phyloP scores from a whole-genome alignment of 257 asterid species.

The Capsicum chinense region DNA sequence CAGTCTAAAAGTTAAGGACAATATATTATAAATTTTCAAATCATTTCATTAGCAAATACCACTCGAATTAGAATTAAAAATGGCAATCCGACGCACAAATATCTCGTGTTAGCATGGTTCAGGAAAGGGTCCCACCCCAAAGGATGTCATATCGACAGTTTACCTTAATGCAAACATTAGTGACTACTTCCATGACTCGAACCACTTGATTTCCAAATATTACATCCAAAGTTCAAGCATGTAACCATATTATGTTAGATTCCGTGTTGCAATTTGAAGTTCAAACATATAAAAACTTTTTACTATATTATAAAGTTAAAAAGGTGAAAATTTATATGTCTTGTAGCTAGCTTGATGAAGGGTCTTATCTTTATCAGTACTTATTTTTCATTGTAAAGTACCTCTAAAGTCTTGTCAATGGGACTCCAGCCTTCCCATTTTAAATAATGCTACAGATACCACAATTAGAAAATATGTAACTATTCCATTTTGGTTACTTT shows the following conservation, averaged over 20 bases:
- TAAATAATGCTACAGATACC: neutral
- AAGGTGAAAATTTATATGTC: constrained; percentile 5
- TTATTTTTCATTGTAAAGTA: neutral
- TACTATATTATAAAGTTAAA: neutral
- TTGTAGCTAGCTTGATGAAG: constrained; percentile 11
- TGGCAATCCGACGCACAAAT: no score
- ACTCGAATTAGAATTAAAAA: neutral
- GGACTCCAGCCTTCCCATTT: constrained; percentile 25
- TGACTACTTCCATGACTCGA: neutral
- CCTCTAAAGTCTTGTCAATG: constrained; percentile 38
- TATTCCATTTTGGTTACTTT: constrained; percentile 17
- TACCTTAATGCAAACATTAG: neutral
- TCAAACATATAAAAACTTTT: neutral
- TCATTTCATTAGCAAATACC: neutral
- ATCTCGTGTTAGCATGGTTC: no score
- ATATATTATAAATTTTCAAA: neutral
- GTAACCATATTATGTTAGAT: neutral
- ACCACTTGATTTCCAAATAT: neutral
- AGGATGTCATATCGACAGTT: no score
- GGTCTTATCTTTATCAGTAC: constrained; percentile 11
- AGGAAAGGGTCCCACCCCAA: no score
- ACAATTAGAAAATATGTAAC: neutral
- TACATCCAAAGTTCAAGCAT: neutral
- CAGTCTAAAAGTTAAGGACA: neutral
- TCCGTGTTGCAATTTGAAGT: neutral